Percentiles rank a stretch among this genome's conserved stretches.
phyloP scores from a whole-genome alignment of 2,329 filamentous ascomycete genomes.

The Pseudopithomyces chartarum region DNA sequence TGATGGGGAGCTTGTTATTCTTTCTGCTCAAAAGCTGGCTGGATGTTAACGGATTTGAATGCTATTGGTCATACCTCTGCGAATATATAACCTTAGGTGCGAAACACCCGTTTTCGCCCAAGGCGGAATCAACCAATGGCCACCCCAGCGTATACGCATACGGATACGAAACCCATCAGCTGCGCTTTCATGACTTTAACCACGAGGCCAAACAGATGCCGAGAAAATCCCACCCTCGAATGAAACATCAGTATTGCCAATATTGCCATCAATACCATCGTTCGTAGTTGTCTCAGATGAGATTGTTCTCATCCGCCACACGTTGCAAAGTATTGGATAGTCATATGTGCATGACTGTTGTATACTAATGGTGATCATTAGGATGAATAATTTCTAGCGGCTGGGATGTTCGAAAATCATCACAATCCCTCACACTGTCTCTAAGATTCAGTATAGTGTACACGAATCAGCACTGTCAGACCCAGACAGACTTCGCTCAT shows the following conservation, averaged over 20 bases:
- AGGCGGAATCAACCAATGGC: background rate
- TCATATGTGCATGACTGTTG: background rate
- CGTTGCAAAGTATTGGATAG: background rate
- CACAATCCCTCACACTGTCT: no score
- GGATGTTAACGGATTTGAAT: no score
- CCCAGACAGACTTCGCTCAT: no score
- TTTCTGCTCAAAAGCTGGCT: background rate
- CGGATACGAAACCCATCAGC: constrained; percentile 1
- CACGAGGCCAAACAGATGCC: background rate
- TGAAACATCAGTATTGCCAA: background rate
- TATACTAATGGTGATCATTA: no score
- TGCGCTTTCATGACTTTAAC: background rate
- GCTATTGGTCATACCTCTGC: background rate
- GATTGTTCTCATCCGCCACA: background rate
- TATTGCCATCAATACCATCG: background rate
- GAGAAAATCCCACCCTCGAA: background rate
- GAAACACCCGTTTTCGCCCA: no score
- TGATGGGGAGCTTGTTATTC: background rate
- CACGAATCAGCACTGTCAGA: no score
- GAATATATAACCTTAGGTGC: background rate
- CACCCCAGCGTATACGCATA: background rate
- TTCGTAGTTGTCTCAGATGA: background rate
- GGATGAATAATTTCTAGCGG: no score
- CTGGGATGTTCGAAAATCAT: no score
- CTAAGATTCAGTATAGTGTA: no score